A percentile compares a stretch with the other conserved stretches of the same genome.
phyloP scores from a whole-genome alignment of 73 alveolate genomes.

The Symbiodinium natans region DNA sequence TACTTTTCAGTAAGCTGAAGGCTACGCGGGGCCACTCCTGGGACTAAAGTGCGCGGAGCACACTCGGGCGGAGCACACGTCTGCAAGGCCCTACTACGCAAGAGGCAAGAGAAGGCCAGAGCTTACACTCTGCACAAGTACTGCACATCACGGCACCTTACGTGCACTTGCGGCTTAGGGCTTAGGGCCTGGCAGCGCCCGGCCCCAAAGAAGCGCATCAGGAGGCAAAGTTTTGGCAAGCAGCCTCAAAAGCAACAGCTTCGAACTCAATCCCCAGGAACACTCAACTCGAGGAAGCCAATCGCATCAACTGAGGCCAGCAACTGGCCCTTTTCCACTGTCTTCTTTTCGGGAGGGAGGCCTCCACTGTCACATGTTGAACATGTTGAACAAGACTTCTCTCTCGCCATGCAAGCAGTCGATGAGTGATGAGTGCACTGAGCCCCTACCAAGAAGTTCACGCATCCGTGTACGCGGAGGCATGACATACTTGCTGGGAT shows the following conservation, averaged over 20 bases:
- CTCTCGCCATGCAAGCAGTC: neutral
- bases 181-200: conserved; percentile 14
- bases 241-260: conserved; percentile 11
- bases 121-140: neutral
- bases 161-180: neutral
- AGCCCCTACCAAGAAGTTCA: conserved; percentile 41
- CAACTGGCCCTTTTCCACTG: neutral
- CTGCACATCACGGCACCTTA: neutral
- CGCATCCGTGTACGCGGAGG: conserved; percentile 77
- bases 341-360: neutral
- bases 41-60: too few species aligned
- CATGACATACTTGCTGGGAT: conserved; percentile 76
- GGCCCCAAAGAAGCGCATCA: conserved; percentile 81
- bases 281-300: neutral
- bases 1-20: too few species aligned
- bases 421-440: neutral
- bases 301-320: neutral
- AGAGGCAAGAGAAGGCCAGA: neutral
- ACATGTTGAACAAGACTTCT: neutral
- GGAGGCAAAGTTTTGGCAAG: conserved; percentile 78
- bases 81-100: too few species aligned
- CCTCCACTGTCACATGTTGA: neutral
- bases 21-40: too few species aligned
- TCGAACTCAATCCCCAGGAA: neutral
- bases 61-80: too few species aligned